Base-by-base conservation (phyloP, 352 stramenopile species). In the Phytophthora vignae region DNA sequence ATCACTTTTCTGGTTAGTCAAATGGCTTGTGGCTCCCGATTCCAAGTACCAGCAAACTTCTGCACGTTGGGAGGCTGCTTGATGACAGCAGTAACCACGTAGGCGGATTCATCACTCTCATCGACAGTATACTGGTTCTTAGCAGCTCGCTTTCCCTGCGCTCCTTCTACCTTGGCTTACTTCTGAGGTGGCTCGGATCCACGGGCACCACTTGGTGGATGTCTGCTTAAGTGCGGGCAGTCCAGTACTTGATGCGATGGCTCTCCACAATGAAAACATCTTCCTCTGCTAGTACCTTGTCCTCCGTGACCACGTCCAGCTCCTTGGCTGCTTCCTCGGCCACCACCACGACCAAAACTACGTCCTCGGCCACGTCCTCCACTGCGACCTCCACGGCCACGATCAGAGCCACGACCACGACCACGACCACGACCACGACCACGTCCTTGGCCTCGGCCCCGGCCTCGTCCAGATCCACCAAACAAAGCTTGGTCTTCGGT, bases 391-490 rank as follows among this genome's bases (percentile, higher is more conserved):
- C 33, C 33, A 8, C 33, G 33, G 8, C 33, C 33, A 40, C 46
- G 8, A 53, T 15, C 19, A 56, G 15, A 44, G 0, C 59, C 46
- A 38, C 49, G 22, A 36, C 40, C 38, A 21, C 46, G 10, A 52
- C 59, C 25, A 29, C 25, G 22, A 48, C 40, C 38, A 21, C 46
- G 10, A 52, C 46, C 22, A 25, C 22, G 22, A 2, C 22, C 22
- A 25, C 22, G 22, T 25, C 22, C 31, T 60, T 36, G 33, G 3
- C 55, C 55, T 31, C 55, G 25, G 6, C 27, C 27, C 31, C 46
- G 29, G 22, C 60, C 60, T 60, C 25, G 9, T 12, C 25, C 36
- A 48, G 49, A 42, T 12, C 48, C 29, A 22, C 31, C 55, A 55
- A 25, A 56, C 29, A 69, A 22, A 9, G 52, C 36, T 17, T 42